These are phyloP conservation scores for Rhododendron simsii DNA, from an alignment of 148 eudicot genomes.

Conservation along the genomic window DNA sequence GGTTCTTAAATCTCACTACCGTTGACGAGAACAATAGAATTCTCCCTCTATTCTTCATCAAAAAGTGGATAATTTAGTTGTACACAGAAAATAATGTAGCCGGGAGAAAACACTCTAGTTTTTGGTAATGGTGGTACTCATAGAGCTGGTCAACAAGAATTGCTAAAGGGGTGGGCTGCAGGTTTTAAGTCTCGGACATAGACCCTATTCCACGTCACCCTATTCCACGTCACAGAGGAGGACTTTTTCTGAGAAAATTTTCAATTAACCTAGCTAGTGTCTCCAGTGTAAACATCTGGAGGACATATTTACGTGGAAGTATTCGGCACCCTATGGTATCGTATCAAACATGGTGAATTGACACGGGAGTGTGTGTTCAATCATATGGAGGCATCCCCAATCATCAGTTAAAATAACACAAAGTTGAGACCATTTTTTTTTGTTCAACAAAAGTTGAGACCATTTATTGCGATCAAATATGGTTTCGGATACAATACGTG, in stretches of 20 bases:
- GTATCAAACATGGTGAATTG: not conserved
- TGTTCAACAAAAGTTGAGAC: not conserved
- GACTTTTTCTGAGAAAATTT: not conserved
- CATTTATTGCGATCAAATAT: not conserved
- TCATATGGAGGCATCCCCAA: not conserved
- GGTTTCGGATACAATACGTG: not conserved
- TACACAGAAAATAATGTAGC: not conserved
- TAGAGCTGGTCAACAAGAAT: not conserved
- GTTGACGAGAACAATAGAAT: not conserved
- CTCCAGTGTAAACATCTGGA: not conserved
- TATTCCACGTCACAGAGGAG: not conserved
- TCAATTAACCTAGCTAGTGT: not conserved
- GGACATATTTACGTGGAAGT: not conserved
- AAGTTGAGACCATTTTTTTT: not conserved
- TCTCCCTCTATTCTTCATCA: not conserved
- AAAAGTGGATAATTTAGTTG: not conserved
- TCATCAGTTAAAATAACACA: not conserved
- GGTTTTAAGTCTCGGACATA: not conserved
- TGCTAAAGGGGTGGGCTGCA: no score
- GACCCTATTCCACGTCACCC: not conserved
- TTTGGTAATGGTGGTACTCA: not conserved
- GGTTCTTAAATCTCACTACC: not conserved
- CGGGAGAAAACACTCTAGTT: not conserved
- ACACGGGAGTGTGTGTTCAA: not conserved
- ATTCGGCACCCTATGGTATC: not conserved